Evolutionary conservation across 176 grass and related monocot species (phyloP), one percentile per base, ranked within the genome.

Genomic region (Pontederia crassipes): DNA sequence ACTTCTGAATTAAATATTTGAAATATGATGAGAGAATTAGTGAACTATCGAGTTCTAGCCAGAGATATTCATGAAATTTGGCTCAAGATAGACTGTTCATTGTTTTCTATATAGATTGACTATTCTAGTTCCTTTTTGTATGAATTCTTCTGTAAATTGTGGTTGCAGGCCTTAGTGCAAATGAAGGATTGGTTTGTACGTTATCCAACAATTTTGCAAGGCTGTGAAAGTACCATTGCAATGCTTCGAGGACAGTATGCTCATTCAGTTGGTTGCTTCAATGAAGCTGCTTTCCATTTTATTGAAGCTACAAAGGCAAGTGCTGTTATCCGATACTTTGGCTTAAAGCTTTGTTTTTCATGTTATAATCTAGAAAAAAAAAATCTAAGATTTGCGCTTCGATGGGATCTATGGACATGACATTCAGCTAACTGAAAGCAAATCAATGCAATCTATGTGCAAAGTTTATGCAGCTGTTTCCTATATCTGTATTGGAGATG

Each of bases 381-480:
- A 24, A 24, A 24, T 24, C 18, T 56, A 40, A 40, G 4, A 4
- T 40, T 40, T 40, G 32, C 32, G 32, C 35, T 72, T 59, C 28
- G 48, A 49, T 17, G 46, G 48, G 6, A 45, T 52, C 18, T 24
- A 40, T 59, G 49, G 28, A 11, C 61, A 40, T 14, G 53, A 54
- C 18, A 82, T 65, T 72, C 81, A 96, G 92, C 84, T 90, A 64
- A 85, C 92, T 29, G 92, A 96, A 62, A 85, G 67, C 70, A 90
- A 73, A 82, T 96, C 87, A 49, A 85, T 80, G 73, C 92, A 90
- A 90, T 90, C 92, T 14, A 89, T 96, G 83, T 96, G 87, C 70
- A 75, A 96, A 83, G 84, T 87, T 53, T 96, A 96, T 82, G 81
- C 92, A 56, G 87, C 92, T 66, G 92, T 96, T 40, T 96, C 92